Percentiles rank a stretch among this genome's conserved stretches.
Conservation (phyloP, 305 asterid genomes). For the Euphrasia arctica region DNA sequence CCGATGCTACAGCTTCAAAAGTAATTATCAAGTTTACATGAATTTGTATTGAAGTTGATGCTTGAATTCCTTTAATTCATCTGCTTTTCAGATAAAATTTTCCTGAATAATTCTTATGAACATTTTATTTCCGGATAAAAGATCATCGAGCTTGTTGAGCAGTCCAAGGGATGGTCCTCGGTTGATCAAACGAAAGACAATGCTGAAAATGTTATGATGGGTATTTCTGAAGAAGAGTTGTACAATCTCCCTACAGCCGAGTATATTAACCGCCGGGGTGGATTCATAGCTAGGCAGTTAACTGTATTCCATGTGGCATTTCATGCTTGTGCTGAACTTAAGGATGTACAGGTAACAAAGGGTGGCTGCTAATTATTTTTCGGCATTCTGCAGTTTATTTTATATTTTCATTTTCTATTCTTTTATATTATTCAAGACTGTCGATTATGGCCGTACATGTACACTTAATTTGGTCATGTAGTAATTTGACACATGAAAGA, state of each 20-base stretch:
- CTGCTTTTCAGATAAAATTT: no score
- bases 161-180: slow-evolving; percentile 95
- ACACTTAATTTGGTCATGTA: no score
- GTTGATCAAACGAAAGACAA: slow-evolving; percentile 67
- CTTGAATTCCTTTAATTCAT: no score
- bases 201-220: slow-evolving; percentile 81
- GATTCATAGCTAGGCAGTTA: slow-evolving; percentile 51
- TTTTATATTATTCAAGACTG: slow-evolving; percentile 14
- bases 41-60: no score
- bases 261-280: slow-evolving; percentile 69
- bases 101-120: not conserved
- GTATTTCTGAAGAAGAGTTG: slow-evolving; percentile 81
- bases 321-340: slow-evolving; percentile 76
- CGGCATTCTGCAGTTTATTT: slow-evolving; percentile 5
- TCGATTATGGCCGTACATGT: not conserved
- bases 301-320: slow-evolving; percentile 93
- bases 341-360: slow-evolving; percentile 61
- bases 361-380: slow-evolving; percentile 20
- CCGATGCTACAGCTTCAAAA: slow-evolving; percentile 62
- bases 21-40: slow-evolving; percentile 35
- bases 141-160: slow-evolving; percentile 94
- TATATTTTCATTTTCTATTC: slow-evolving; percentile 1
- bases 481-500: slow-evolving; percentile 14
- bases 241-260: slow-evolving; percentile 86
- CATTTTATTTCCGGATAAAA: slow-evolving; percentile 43